phyloP scores from a whole-genome alignment of 495 filamentous ascomycete species.

The Peziza echinospora region DNA sequence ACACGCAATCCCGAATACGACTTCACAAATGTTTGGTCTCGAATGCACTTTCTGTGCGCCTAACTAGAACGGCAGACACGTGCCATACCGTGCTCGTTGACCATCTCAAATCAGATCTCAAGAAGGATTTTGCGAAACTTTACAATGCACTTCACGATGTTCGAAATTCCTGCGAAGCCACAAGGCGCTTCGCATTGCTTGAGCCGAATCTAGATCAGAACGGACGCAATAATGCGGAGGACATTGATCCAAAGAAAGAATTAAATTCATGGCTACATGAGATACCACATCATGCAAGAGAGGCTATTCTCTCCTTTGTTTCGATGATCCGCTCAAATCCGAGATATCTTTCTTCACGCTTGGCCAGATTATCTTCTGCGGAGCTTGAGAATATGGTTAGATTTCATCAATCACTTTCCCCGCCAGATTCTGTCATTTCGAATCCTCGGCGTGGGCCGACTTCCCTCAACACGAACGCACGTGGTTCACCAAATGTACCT shows the following conservation, averaged over 20 bases:
- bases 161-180: conserved; percentile 59
- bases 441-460: conserved; percentile 30
- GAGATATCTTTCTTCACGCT: conserved; percentile 62
- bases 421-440: conserved; percentile 61
- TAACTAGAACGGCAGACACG: conserved; percentile 54
- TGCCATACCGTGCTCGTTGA: conserved; percentile 71
- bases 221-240: conserved; percentile 17
- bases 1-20: conserved; percentile 40
- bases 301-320: conserved; percentile 58
- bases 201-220: conserved; percentile 41
- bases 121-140: conserved; percentile 62
- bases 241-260: conserved; percentile 20
- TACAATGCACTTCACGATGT: conserved; percentile 82
- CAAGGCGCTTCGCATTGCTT: conserved; percentile 41
- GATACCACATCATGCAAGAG: conserved; percentile 50
- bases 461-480: conserved; percentile 14
- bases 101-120: conserved; percentile 71
- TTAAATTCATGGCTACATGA: conserved; percentile 58
- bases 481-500: conserved; percentile 27
- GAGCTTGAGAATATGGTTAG: conserved; percentile 55
- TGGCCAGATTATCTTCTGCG: conserved; percentile 45
- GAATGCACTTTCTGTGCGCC: conserved; percentile 56
- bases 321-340: conserved; percentile 63
- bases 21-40: conserved; percentile 46
- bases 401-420: conserved; percentile 54